Percentiles rank a stretch among this genome's conserved stretches.
These are phyloP conservation scores for Dactylellina drechsleri DNA, from an alignment of 2,329 filamentous ascomycete species.

Conservation along the genomic window DNA sequence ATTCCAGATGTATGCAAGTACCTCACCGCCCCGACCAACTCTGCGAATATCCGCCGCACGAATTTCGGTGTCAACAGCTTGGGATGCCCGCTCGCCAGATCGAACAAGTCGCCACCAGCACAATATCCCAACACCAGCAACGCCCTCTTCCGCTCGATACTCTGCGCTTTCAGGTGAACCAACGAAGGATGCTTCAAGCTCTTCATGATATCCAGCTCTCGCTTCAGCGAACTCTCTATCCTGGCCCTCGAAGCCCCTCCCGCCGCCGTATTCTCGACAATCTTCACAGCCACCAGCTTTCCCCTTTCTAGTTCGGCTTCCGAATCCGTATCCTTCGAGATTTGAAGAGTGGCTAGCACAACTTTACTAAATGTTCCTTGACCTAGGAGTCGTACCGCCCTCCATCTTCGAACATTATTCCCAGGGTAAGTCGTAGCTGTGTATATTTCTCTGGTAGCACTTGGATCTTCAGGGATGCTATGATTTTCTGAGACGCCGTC, in stretches of 20 bases:
- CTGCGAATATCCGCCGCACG: constrained; percentile 86
- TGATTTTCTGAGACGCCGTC: constrained; percentile 63
- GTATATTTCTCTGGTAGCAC: constrained; percentile 70
- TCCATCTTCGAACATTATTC: constrained; percentile 78
- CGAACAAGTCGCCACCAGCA: constrained; percentile 92
- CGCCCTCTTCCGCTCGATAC: constrained; percentile 81
- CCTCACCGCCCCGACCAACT: constrained; percentile 82
- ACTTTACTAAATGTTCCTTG: constrained; percentile 97
- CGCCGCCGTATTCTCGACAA: constrained; percentile 92
- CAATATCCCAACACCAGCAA: constrained; percentile 91
- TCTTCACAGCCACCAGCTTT: constrained; percentile 90
- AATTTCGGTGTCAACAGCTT: constrained; percentile 71
- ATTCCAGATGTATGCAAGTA: constrained; percentile 88
- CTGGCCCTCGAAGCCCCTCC: constrained; percentile 88
- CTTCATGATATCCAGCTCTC: constrained; percentile 93
- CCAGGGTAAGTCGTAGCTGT: constrained; percentile 74
- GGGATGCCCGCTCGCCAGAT: constrained; percentile 79
- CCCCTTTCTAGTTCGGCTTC: constrained; percentile 72
- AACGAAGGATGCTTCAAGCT: constrained; percentile 87
- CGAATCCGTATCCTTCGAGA: constrained; percentile 64
- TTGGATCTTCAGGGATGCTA: constrained; percentile 63
- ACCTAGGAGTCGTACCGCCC: constrained; percentile 80
- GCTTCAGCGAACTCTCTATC: constrained; percentile 90
- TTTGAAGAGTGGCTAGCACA: constrained; percentile 84
- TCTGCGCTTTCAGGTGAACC: constrained; percentile 91